phyloP scores from a whole-genome alignment of 148 eudicot genomes.

The Cornus kousa region DNA sequence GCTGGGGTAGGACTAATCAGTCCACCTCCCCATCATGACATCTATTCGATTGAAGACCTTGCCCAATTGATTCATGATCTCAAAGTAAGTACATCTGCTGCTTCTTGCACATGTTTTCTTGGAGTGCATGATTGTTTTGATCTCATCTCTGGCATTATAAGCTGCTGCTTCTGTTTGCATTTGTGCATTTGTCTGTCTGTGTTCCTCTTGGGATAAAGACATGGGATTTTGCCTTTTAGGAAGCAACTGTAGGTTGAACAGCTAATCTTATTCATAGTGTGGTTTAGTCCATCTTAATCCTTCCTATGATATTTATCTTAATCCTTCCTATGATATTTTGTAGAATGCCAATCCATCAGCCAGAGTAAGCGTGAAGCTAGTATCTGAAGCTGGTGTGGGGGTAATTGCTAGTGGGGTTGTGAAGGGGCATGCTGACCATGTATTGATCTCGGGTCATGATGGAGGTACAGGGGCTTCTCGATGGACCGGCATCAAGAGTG shows the following conservation, averaged over 20 bases:
- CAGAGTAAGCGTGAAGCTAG: conserved; percentile 92
- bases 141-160: conserved; percentile 7
- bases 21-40: conserved; percentile 99
- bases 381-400: conserved; percentile 99
- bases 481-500: conserved; percentile 99
- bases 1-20: conserved; percentile 99
- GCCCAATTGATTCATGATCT: conserved; percentile 96
- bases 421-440: conserved; percentile 97
- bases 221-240: neutral
- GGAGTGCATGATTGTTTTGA: neutral
- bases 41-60: conserved; percentile 97
- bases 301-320: conserved; percentile 10
- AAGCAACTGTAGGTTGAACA: neutral
- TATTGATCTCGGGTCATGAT: conserved; percentile 95
- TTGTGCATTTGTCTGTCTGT: neutral
- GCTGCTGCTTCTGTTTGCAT: neutral
- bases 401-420: conserved; percentile 98
- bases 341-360: conserved; percentile 97
- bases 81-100: conserved; percentile 46
- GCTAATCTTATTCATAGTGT: neutral
- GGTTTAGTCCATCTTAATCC: neutral
- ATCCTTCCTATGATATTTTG: conserved; percentile 9
- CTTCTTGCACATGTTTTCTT: neutral
- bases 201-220: neutral
- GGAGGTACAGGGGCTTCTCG: conserved; percentile 99